A percentile compares a stretch with the other conserved stretches of the same genome.
Evolutionary conservation across 805 yeast genomes (phyloP).

Genomic region (Schizosaccharomyces lindneri): DNA sequence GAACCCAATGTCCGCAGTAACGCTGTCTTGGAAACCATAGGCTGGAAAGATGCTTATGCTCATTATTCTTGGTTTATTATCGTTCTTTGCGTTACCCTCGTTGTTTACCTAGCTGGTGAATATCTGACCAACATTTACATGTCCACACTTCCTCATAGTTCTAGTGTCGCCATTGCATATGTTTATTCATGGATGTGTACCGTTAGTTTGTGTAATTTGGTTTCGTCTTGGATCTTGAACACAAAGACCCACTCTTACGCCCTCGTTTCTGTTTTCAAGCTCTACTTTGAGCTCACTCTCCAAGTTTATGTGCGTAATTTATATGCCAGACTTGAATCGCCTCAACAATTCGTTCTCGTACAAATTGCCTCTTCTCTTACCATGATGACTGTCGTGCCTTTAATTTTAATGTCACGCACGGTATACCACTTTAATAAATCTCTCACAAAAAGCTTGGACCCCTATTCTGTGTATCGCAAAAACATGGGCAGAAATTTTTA

Average conservation of each 20-base stretch:
- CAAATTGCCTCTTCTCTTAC: background rate
- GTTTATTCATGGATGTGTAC: constrained; percentile 2
- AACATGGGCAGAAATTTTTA: constrained; percentile 1
- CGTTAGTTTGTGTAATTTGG: background rate
- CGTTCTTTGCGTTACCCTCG: background rate
- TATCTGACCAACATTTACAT: background rate
- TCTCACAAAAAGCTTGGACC: background rate
- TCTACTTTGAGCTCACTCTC: background rate
- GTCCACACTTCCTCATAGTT: background rate
- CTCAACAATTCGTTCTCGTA: background rate
- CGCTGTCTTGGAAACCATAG: background rate
- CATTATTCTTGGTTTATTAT: constrained; percentile 2
- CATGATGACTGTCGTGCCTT: background rate
- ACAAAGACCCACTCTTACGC: constrained; percentile 1
- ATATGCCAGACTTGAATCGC: constrained; percentile 2
- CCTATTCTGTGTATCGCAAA: background rate
- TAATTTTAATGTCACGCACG: background rate
- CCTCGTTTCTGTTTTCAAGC: background rate
- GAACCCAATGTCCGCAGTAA: background rate
- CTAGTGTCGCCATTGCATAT: constrained; percentile 1
- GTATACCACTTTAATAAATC: background rate
- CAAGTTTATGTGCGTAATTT: background rate
- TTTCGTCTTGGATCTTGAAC: background rate
- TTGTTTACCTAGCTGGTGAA: constrained; percentile 1
- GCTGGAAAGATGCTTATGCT: background rate